Conservation (phyloP, 805 yeast genomes). For the Priceomyces medius region DNA sequence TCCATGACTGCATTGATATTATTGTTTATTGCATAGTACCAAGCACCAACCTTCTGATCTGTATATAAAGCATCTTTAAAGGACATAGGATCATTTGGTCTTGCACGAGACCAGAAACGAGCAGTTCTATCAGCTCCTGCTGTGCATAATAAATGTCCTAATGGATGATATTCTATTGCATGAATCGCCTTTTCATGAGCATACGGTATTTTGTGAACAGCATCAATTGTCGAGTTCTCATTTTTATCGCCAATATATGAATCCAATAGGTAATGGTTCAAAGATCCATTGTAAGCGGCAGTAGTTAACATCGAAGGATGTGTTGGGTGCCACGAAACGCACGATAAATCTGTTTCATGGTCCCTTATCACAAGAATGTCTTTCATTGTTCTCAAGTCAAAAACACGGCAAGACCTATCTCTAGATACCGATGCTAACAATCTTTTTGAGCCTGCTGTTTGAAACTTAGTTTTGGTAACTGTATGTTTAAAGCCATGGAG, state of each 20-base stretch:
- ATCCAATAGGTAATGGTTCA: constrained; percentile 73
- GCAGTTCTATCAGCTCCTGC: constrained; percentile 94
- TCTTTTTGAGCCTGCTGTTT: constrained; percentile 71
- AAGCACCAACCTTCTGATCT: constrained; percentile 45
- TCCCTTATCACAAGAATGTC: constrained; percentile 73
- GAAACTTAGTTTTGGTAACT: constrained; percentile 81
- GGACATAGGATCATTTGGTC: constrained; percentile 84
- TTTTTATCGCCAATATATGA: constrained; percentile 39
- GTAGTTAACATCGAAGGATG: constrained; percentile 77
- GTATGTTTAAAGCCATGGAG: constrained; percentile 93
- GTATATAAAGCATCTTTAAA: constrained; percentile 82
- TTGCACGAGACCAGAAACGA: constrained; percentile 89
- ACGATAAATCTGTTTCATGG: constrained; percentile 78
- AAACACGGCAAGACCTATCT: constrained; percentile 83
- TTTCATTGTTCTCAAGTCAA: constrained; percentile 84
- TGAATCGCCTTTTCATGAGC: constrained; percentile 95
- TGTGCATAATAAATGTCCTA: constrained; percentile 86
- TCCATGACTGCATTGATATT: constrained; percentile 42
- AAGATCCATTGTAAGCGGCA: constrained; percentile 87
- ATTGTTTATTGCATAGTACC: constrained; percentile 48
- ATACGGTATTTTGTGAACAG: constrained; percentile 70
- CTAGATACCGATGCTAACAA: constrained; percentile 83
- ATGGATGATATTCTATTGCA: constrained; percentile 87
- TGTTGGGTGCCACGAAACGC: constrained; percentile 90
- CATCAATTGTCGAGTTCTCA: constrained; percentile 30